Evolutionary conservation across 495 filamentous ascomycete genomes (phyloP).

Genomic region (Aspergillus taichungensis): DNA sequence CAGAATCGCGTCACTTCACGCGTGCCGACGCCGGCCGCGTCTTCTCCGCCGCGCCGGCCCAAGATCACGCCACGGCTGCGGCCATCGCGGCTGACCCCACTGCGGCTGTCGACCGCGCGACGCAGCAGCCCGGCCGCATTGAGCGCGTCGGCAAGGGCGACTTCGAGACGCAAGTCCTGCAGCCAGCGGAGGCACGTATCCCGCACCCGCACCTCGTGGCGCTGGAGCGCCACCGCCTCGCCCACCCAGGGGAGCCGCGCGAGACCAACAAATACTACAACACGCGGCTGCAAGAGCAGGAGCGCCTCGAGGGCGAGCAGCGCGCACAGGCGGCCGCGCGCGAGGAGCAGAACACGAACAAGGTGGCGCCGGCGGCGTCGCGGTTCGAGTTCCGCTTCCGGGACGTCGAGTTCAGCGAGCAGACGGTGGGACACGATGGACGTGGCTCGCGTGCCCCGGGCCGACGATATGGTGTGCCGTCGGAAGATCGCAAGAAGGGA

Average conservation of each 20-base stretch:
- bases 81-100: conserved; percentile 20
- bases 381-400: conserved; percentile 78
- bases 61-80: conserved; percentile 16
- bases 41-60: conserved; percentile 49
- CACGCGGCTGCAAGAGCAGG: conserved; percentile 35
- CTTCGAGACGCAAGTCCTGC: conserved; percentile 44
- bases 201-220: conserved; percentile 78
- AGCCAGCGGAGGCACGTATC: conserved; percentile 78
- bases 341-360: conserved; percentile 29
- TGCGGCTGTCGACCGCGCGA: conserved; percentile 18
- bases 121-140: conserved; percentile 21
- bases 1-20: conserved; percentile 85
- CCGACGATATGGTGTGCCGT: conserved; percentile 60
- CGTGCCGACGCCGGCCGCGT: conserved; percentile 81
- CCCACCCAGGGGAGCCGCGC: conserved; percentile 18
- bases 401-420: conserved; percentile 46
- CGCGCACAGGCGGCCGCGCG: conserved; percentile 32
- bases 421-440: conserved; percentile 54
- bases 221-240: conserved; percentile 38
- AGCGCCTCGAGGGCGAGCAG: conserved; percentile 30
- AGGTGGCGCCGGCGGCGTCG: conserved; percentile 40
- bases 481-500: conserved; percentile 63
- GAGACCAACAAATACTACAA: conserved; percentile 31
- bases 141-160: conserved; percentile 37
- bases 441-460: conserved; percentile 48